phyloP scores from a whole-genome alignment of 805 yeast species.

The Saturnispora ahearnii region DNA sequence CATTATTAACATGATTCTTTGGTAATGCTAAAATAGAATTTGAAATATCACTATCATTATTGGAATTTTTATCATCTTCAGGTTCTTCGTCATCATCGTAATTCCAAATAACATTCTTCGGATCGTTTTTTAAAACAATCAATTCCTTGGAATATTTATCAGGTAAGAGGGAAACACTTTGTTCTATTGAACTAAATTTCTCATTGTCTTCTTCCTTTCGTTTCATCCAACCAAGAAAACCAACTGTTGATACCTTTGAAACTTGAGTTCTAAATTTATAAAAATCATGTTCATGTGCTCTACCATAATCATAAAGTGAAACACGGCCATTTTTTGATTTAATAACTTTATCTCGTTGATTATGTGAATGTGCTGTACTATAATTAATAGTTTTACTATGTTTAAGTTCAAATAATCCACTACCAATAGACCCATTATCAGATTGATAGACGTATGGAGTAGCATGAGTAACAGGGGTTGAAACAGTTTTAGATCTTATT shows the following conservation, averaged over 20 bases:
- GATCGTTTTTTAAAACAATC: slow-evolving; percentile 29
- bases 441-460: not conserved
- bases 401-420: slow-evolving; percentile 12
- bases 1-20: slow-evolving; percentile 5
- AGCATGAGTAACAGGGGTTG: not conserved
- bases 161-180: slow-evolving; percentile 29
- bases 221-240: slow-evolving; percentile 28
- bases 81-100: slow-evolving; percentile 30
- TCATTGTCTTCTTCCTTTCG: slow-evolving; percentile 26
- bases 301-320: slow-evolving; percentile 24
- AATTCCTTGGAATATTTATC: slow-evolving; percentile 28
- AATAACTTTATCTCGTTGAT: slow-evolving; percentile 20
- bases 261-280: slow-evolving; percentile 27
- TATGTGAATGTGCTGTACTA: slow-evolving; percentile 17
- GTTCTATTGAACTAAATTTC: slow-evolving; percentile 22
- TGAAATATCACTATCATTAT: not conserved
- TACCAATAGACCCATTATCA: not conserved
- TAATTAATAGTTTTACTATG: slow-evolving; percentile 23
- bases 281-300: slow-evolving; percentile 29
- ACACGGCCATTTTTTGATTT: slow-evolving; percentile 25
- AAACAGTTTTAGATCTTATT: slow-evolving; percentile 12
- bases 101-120: slow-evolving; percentile 31
- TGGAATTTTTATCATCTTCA: slow-evolving; percentile 10
- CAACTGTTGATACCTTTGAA: slow-evolving; percentile 17
- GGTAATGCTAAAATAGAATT: not conserved